A percentile compares a stretch with the other conserved stretches of the same genome.
phyloP scores from a whole-genome alignment of 2,329 filamentous ascomycete species.

The Macrophomina pseudophaseolina region DNA sequence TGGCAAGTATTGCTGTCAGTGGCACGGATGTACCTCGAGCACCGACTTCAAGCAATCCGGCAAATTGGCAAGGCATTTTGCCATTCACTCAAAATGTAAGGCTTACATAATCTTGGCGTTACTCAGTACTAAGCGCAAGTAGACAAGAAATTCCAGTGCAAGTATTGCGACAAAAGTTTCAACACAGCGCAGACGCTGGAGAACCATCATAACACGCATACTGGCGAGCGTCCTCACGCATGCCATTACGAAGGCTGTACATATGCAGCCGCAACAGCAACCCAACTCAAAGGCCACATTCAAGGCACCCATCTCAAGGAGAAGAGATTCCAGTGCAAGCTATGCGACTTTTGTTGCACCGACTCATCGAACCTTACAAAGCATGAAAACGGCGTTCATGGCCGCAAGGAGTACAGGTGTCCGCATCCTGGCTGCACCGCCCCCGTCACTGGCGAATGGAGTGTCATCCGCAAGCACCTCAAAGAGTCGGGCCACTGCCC shows the following conservation, averaged over 20 bases:
- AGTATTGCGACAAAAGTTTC: slow-evolving; percentile 45
- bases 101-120: not conserved
- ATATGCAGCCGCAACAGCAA: slow-evolving; percentile 47
- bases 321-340: slow-evolving; percentile 45
- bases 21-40: slow-evolving; percentile 41
- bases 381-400: slow-evolving; percentile 36
- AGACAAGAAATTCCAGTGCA: slow-evolving; percentile 44
- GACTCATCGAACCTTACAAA: slow-evolving; percentile 44
- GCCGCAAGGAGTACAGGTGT: slow-evolving; percentile 36
- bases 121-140: slow-evolving; percentile 1
- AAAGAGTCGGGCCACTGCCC: slow-evolving; percentile 43
- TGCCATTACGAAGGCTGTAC: slow-evolving; percentile 40
- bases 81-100: slow-evolving; percentile 41
- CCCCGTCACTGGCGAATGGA: slow-evolving; percentile 47
- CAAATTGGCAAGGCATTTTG: slow-evolving; percentile 45
- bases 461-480: slow-evolving; percentile 46
- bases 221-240: slow-evolving; percentile 42
- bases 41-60: slow-evolving; percentile 49
- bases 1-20: slow-evolving; percentile 33
- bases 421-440: slow-evolving; percentile 44
- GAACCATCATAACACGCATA: slow-evolving; percentile 47
- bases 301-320: slow-evolving; percentile 43
- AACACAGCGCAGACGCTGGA: slow-evolving; percentile 48
- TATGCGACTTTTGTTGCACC: slow-evolving; percentile 46
- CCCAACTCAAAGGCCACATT: slow-evolving; percentile 41